Base-by-base conservation (phyloP, 2,329 filamentous ascomycete genomes). In the Aphanoascus verrucosus region DNA sequence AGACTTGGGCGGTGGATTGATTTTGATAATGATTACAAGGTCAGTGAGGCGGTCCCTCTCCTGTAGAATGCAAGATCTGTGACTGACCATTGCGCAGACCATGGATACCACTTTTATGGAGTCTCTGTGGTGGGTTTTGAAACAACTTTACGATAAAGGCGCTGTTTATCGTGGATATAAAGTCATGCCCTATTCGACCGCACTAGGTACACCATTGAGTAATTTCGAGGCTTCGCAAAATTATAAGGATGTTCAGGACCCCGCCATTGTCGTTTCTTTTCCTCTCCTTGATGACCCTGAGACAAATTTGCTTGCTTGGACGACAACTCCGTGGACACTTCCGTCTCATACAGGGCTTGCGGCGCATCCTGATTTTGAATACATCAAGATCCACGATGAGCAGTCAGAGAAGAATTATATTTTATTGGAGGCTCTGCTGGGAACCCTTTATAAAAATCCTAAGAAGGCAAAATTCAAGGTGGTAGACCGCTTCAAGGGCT, bases 31-130 rank as follows among this genome's bases (percentile, higher is more conserved):
- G 88, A 96, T 68, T 96, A 94, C 76, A 95, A 95, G 81, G 83
- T 83, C 64, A 17, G 64, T 52, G 31, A 19, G 20, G 12, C 23
- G 48, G 41, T 19, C 12, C 14, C 37, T 20, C 12, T 5, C 14
- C 9, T 32, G 15, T 40, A 28, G 17, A 9, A 11, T 7, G 32
- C 28, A 38, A 20, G n/a, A 3, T 14, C 5, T 45, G 57, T 19
- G 7, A 34, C 56, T 59, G 49, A 57, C 43, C 11, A 19, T 47
- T 58, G 41, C 7, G 63, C 23, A 85, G 84, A 95, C 88, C 35
- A 95, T 96, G 88, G 85, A 97, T 68, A 78, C 84, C n/a, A 83
- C 76, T 17, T 97, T 94, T 72, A 97, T 96, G 91, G 91, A 96
- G 74, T 85, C 86, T 0, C 82, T 87, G 59, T 97, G 91, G 91